A percentile compares a stretch with the other conserved stretches of the same genome.
Evolutionary conservation across 345 rosid genomes (phyloP).

Genomic region (Aquilaria malaccensis): DNA sequence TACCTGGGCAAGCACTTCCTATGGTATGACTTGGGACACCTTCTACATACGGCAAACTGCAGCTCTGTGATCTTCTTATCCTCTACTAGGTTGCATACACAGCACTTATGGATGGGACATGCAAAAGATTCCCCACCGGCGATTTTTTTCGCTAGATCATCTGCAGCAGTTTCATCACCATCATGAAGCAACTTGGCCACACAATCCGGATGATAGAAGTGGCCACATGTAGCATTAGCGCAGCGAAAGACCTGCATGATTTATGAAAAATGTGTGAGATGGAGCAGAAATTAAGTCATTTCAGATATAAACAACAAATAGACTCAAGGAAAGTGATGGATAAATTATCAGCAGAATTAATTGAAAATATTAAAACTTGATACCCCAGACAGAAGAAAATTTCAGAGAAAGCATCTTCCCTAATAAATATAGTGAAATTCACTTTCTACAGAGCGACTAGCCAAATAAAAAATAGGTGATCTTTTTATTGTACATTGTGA

Average conservation of each 20-base stretch:
- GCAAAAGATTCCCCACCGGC: constrained; percentile 54
- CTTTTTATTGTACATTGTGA: no score
- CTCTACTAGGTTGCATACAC: constrained; percentile 62
- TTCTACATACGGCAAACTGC: constrained; percentile 91
- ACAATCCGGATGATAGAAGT: constrained; percentile 82
- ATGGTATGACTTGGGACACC: constrained; percentile 89
- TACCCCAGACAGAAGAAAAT: no score
- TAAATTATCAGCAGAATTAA: no score
- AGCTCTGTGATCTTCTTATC: constrained; percentile 42
- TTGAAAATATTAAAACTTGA: neutral
- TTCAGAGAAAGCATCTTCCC: no score
- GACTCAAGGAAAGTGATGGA: no score
- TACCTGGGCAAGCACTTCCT: constrained; percentile 91
- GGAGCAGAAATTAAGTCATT: no score
- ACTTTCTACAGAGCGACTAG: no score
- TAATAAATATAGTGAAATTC: no score
- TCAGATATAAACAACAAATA: neutral
- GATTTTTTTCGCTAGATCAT: constrained; percentile 47
- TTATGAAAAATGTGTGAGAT: no score
- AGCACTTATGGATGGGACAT: constrained; percentile 85
- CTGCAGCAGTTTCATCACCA: constrained; percentile 48
- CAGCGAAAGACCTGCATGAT: constrained; percentile 65
- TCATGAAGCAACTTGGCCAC: constrained; percentile 47
- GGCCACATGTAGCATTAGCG: constrained; percentile 81
- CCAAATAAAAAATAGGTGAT: no score